These are phyloP conservation scores for Metarhizium brunneum DNA, from an alignment of 2,329 filamentous ascomycete genomes.

Conservation along the genomic window DNA sequence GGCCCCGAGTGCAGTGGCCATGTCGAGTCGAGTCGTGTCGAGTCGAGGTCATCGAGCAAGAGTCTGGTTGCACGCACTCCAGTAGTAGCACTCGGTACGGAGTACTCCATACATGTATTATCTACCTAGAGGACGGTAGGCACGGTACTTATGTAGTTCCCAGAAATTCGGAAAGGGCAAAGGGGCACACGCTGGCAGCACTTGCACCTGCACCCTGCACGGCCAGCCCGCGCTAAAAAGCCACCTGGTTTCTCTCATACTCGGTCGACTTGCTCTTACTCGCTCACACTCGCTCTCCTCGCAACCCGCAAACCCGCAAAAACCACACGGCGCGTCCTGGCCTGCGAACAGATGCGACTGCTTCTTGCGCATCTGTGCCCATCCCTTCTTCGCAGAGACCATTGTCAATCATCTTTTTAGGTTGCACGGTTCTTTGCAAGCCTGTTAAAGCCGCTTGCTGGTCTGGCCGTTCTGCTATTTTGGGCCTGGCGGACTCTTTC, in stretches of 20 bases:
- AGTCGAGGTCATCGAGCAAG: not conserved
- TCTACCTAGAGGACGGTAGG: too few species aligned
- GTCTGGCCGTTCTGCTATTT: not conserved
- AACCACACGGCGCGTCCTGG: slow-evolving; percentile 2
- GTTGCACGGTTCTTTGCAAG: not conserved
- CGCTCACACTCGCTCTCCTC: not conserved
- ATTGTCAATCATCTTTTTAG: not conserved
- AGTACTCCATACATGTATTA: too few species aligned
- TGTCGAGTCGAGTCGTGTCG: not conserved
- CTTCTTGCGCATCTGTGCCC: slow-evolving; percentile 4
- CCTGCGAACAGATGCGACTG: slow-evolving; percentile 4
- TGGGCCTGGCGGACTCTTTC: not conserved
- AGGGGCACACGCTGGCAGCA: not conserved
- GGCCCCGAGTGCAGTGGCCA: too few species aligned
- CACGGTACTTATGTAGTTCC: too few species aligned
- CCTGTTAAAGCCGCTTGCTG: not conserved
- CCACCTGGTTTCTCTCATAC: not conserved
- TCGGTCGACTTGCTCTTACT: not conserved
- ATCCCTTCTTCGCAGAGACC: not conserved
- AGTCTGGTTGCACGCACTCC: too few species aligned
- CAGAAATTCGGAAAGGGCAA: not conserved
- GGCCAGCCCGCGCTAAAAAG: not conserved
- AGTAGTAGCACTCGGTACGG: too few species aligned
- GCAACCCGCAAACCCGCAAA: not conserved
- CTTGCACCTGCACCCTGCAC: too few species aligned